Evolutionary conservation across 306 rosid genomes (phyloP), one percentile per base, ranked within the genome.

Genomic region (Quercus cerris): DNA sequence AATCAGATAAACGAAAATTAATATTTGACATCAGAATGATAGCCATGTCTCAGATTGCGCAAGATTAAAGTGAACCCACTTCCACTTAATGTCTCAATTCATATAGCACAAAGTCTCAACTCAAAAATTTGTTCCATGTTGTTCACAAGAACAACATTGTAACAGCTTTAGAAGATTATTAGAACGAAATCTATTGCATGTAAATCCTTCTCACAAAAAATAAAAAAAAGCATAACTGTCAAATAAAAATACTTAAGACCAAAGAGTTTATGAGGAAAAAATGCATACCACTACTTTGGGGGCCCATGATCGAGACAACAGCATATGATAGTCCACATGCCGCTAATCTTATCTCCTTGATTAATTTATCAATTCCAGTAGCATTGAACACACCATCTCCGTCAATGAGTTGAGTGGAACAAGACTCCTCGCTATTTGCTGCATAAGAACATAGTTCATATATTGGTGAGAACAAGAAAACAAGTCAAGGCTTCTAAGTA

Each of bases 311-410:
- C 73, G 99, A 93, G 86, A 91, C 98, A 20, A 96, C 84, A 2
- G 99, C 98, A 76, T 96, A 96, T 0, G 98, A 96, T 80, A 96
- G 99, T 71, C 99, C 99, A 63, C 99, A 96, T 82, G 91, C 99
- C 17, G 81, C 75, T 89, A 93, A 80, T 77, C 87, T 96, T 81
- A 93, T 92, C 80, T 90, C 94, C 88, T 93, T 90, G 85, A 90
- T 89, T 54, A 96, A 92, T 10, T 1, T 84, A 4, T 93, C 99
- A 27, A 96, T 62, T 73, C 98, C 99, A 10, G 84, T 13, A 62
- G 33, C 87, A 79, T 96, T 96, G 90, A 93, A 91, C 74, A 1
- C 19, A 20, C 99, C 99, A 69, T 96, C 98, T 78, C 99, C 99
- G 68, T 96, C 99, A 69, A 96, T 87, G 78, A 96, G 93, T 85